Conservation (phyloP, 2,329 filamentous ascomycete genomes). For the Curvularia spicifera region DNA sequence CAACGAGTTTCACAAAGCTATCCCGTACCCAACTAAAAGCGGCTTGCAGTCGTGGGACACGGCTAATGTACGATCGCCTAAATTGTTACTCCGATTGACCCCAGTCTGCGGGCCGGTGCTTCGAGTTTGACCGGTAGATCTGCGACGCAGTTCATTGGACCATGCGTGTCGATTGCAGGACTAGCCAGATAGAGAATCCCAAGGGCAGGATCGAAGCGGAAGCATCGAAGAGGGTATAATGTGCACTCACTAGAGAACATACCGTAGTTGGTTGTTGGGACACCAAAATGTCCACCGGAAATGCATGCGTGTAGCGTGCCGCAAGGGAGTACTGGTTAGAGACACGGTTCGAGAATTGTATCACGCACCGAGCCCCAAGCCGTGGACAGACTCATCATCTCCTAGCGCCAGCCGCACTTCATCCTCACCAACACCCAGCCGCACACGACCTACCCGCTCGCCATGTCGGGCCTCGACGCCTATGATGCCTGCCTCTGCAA, state of each 20-base stretch:
- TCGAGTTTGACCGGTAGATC: constrained; percentile 18
- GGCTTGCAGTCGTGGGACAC: background rate
- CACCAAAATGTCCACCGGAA: background rate
- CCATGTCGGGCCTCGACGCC: constrained; percentile 78
- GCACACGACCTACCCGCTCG: constrained; percentile 85
- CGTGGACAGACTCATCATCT: constrained; percentile 85
- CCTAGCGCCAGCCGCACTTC: constrained; percentile 87
- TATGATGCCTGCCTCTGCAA: constrained; percentile 86
- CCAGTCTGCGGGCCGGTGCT: constrained; percentile 14
- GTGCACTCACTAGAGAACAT: background rate
- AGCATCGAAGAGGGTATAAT: background rate
- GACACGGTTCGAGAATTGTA: constrained; percentile 7
- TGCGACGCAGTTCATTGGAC: constrained; percentile 10
- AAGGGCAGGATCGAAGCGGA: constrained; percentile 11
- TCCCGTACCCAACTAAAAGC: background rate
- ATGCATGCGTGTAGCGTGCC: background rate
- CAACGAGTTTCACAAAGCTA: background rate
- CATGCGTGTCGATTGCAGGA: background rate
- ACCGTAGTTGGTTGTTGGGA: constrained; percentile 11
- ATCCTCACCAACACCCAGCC: constrained; percentile 85
- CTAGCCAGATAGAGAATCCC: constrained; percentile 3
- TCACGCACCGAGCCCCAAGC: constrained; percentile 62
- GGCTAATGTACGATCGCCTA: constrained; percentile 13
- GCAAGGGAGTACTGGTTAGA: background rate
- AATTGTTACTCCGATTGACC: constrained; percentile 4